Percentiles rank a stretch among this genome's conserved stretches.
These are phyloP conservation scores for Scheffersomyces titani DNA, from an alignment of 1,139 yeast species.

Conservation along the genomic window DNA sequence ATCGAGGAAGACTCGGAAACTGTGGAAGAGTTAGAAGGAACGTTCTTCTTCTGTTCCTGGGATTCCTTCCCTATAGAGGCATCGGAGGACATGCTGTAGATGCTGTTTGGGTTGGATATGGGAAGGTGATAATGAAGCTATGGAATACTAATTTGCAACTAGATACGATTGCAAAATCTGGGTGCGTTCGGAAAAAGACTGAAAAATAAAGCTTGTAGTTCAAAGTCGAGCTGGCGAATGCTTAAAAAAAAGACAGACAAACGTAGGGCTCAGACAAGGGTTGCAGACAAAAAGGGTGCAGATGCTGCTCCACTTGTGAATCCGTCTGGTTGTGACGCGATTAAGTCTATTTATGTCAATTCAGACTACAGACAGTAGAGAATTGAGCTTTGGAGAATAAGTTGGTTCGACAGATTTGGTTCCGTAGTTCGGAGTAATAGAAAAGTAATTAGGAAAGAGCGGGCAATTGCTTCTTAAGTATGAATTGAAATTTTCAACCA, in stretches of 20 bases:
- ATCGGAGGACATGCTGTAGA: neutral
- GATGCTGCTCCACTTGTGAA: neutral
- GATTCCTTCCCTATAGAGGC: neutral
- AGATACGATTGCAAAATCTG: neutral
- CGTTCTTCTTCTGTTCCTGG: neutral
- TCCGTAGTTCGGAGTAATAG: neutral
- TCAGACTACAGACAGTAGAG: neutral
- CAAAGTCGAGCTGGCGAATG: neutral
- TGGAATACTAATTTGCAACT: neutral
- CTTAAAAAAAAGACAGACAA: neutral
- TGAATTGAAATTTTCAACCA: neutral
- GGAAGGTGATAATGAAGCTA: neutral
- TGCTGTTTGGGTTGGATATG: no score
- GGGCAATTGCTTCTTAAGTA: neutral
- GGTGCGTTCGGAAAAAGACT: neutral
- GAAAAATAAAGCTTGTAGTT: neutral
- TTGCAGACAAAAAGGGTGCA: neutral
- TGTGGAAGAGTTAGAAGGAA: neutral
- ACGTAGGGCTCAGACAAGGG: neutral
- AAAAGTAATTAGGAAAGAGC: neutral
- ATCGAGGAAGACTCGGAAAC: constrained; percentile 19
- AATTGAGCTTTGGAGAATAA: neutral
- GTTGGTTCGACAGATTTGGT: neutral
- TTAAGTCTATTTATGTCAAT: neutral
- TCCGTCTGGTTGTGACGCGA: neutral